Evolutionary conservation across 495 filamentous ascomycete genomes (phyloP), one percentile per base, ranked within the genome.

Genomic region (Bathelium albidoporum): DNA sequence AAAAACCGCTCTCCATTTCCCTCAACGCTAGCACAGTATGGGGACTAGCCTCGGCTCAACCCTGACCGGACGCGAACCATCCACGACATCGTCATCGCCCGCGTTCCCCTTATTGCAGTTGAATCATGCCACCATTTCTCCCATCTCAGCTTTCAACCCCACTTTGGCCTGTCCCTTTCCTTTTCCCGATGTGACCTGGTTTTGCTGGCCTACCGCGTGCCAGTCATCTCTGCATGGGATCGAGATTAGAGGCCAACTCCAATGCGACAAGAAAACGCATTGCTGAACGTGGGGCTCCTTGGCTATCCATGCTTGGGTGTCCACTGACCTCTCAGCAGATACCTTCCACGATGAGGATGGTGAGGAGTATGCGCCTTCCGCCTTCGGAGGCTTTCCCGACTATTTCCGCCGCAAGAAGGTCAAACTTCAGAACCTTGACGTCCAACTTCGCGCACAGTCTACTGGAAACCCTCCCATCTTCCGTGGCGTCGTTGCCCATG

Each of bases 321-420:
- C n/a, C 18, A 32, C 59, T 63, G 53, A 62, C 55, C 10, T 31
- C 9, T 59, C 41, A 63, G 53, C 70, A 83, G 81, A 87, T 73
- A 78, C 74, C 16, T 87, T 87, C 69, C 73, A 82, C 10, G 72
- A 83, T 70, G 93, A 96, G 71, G 82, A 81, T 20, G 94, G 93
- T 62, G 92, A 96, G 64, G 94, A 97, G 75, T 98, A 98, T 75
- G 87, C 85, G 62, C 82, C 80, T 1, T 96, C 91, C 41, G 83
- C 80, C 59, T 97, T 96, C 71, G 91, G 91, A 5, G 92, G 91
- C 2, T 90, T 96, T 69, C 75, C 80, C 20, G 91, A 96, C 66
- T 98, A 97, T 71, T 91, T 95, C 71, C 84, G 90, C 45, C 85
- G 90, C 60, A 98, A 98, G 75, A 95, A 96, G 74, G 83, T 92